Evolutionary conservation across 2,329 filamentous ascomycete genomes (phyloP).

Genomic region (Alternaria alternata): DNA sequence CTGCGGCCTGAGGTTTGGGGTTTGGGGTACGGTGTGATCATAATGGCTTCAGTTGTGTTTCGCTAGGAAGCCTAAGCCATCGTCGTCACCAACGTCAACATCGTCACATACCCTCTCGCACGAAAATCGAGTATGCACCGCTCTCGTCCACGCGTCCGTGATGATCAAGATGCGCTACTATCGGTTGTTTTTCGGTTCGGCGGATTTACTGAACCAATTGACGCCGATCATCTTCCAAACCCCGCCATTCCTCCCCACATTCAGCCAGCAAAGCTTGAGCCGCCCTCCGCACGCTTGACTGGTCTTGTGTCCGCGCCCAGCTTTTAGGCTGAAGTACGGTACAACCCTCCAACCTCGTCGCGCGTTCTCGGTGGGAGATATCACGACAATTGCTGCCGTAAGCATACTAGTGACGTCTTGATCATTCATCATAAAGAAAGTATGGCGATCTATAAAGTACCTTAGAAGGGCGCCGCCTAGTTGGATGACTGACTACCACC

Average conservation of each 20-base stretch:
- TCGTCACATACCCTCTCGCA: neutral
- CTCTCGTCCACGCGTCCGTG: neutral
- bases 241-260: constrained; percentile 7
- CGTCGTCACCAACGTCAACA: neutral
- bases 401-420: constrained; percentile 9
- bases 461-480: neutral
- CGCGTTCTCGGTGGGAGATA: constrained; percentile 5
- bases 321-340: constrained; percentile 22
- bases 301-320: neutral
- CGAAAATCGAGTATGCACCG: neutral
- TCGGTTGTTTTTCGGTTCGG: neutral
- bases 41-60: too few relatives aligned
- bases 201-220: neutral
- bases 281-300: constrained; percentile 15
- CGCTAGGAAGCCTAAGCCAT: too few relatives aligned
- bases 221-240: constrained; percentile 5
- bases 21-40: too few relatives aligned
- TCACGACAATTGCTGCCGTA: constrained; percentile 2
- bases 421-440: neutral
- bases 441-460: constrained; percentile 13
- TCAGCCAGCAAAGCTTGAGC: constrained; percentile 2
- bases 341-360: neutral
- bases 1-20: too few relatives aligned
- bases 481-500: neutral
- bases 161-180: neutral